Evolutionary conservation across 345 rosid genomes (phyloP), one percentile per base, ranked within the genome.

Genomic region (Lepidium aucheri): DNA sequence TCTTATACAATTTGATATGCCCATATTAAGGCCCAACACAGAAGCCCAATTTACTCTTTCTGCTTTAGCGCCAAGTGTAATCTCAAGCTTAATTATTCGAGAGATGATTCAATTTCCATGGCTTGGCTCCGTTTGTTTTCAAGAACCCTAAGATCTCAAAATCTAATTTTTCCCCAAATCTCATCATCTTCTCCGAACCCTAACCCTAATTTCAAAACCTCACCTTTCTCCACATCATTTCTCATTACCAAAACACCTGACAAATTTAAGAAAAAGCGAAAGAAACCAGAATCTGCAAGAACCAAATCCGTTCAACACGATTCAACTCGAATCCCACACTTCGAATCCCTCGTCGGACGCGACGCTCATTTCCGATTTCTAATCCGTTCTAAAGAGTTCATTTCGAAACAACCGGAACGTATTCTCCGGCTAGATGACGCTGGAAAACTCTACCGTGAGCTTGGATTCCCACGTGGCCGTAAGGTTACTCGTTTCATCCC

Each of bases 381-480:
- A 28, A 80, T 65, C 68, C 76, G 81, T 2, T 74, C 91, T 72
- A 82, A 81, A 52, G 81, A 76, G 12, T 85, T 81, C 82, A 85
- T 90, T 76, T 75, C 87, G 64, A 81, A 80, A 42, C 88, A 83
- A 57, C 90, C 87, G 4, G 82, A 85, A 9, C 82, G 65, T 33
- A 76, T 85, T 57, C 88, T 93, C 81, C 93, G 63, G 34, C 83
- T 87, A 26, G 90, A 82, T 5, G 95, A 86, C 67, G 94, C 94
- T 38, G 90, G 97, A 8, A 93, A 84, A 77, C 90, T 90, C 45
- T 63, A 87, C 79, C 94, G 78, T 3, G 90, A 89, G 72, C 88
- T 93, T 30, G 96, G 96, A 7, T 87, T 93, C 78, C 82, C 96
- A 10, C 98, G 98, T 30, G 98, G 98, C 13, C 95, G 98, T 47